These are phyloP conservation scores for Reutealis trisperma DNA, from an alignment of 345 rosid species.

Conservation along the genomic window DNA sequence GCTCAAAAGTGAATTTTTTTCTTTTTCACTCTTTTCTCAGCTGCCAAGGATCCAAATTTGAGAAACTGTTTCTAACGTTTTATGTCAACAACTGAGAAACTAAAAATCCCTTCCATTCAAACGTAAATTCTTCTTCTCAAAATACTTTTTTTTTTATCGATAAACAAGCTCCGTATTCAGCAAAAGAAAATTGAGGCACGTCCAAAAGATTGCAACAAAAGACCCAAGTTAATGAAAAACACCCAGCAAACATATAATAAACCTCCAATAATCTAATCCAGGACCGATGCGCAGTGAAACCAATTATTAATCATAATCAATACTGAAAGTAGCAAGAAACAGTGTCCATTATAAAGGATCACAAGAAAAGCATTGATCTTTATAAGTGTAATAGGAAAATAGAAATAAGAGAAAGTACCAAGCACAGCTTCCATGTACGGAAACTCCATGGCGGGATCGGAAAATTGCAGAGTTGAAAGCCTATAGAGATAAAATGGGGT, in stretches of 20 bases:
- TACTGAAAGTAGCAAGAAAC: no score
- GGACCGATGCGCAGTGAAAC: background rate
- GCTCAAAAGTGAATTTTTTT: background rate
- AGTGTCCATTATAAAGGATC: background rate
- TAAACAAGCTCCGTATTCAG: slow-evolving; percentile 6
- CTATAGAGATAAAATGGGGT: background rate
- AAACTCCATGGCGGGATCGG: slow-evolving; percentile 59
- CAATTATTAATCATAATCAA: background rate
- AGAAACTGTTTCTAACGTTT: background rate
- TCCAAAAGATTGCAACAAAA: background rate
- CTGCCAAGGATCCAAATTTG: background rate
- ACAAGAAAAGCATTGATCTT: background rate
- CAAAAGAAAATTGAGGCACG: background rate
- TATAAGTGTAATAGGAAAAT: background rate
- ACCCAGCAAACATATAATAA: background rate
- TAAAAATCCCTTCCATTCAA: background rate
- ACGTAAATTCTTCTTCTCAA: background rate
- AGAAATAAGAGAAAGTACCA: slow-evolving; percentile 35
- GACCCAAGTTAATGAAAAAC: background rate
- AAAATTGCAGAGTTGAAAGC: background rate
- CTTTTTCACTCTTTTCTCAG: background rate
- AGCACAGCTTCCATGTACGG: slow-evolving; percentile 94
- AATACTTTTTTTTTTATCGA: background rate
- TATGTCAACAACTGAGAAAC: background rate
- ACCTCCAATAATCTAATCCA: background rate